A percentile compares a stretch with the other conserved stretches of the same genome.
phyloP scores from a whole-genome alignment of 2,329 filamentous ascomycete species.

The Passalora sequoiae region DNA sequence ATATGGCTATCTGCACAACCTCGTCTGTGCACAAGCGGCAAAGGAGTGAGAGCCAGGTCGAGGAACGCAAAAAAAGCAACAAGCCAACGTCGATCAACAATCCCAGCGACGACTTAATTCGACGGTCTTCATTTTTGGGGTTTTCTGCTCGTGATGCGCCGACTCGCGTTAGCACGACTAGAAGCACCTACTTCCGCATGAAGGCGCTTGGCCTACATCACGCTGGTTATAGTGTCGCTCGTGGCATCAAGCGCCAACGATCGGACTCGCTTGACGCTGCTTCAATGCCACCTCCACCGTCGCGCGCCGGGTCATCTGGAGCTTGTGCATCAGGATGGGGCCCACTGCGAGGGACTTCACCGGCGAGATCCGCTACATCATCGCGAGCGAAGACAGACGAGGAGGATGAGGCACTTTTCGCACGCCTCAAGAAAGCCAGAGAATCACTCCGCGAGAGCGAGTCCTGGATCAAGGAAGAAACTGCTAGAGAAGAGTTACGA shows the following conservation, averaged over 20 bases:
- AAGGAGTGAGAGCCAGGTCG: slow-evolving; percentile 27
- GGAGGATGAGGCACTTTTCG: slow-evolving; percentile 34
- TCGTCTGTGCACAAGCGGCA: slow-evolving; percentile 26
- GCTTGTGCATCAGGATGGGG: slow-evolving; percentile 1
- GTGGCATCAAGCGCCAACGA: slow-evolving; percentile 23
- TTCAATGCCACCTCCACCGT: slow-evolving; percentile 15
- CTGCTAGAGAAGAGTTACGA: slow-evolving; percentile 20
- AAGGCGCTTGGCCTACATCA: slow-evolving; percentile 46
- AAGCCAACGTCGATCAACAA: slow-evolving; percentile 16
- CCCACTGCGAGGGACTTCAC: neutral
- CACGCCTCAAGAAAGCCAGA: slow-evolving; percentile 30
- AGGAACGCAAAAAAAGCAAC: slow-evolving; percentile 19
- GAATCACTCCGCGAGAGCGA: slow-evolving; percentile 26
- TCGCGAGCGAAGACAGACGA: slow-evolving; percentile 20
- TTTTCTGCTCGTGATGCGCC: slow-evolving; percentile 27
- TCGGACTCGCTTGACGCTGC: slow-evolving; percentile 18
- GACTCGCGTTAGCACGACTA: slow-evolving; percentile 37
- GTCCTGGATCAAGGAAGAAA: slow-evolving; percentile 14
- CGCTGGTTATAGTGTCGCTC: slow-evolving; percentile 12
- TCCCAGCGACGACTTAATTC: slow-evolving; percentile 18
- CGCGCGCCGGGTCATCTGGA: neutral
- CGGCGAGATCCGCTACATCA: slow-evolving; percentile 8
- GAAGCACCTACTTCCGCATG: slow-evolving; percentile 49
- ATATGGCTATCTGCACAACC: slow-evolving; percentile 4
- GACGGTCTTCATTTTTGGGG: slow-evolving; percentile 31